Percentiles rank a stretch among this genome's conserved stretches.
These are phyloP conservation scores for Tuber borchii DNA, from an alignment of 495 filamentous ascomycete species.

Conservation along the genomic window DNA sequence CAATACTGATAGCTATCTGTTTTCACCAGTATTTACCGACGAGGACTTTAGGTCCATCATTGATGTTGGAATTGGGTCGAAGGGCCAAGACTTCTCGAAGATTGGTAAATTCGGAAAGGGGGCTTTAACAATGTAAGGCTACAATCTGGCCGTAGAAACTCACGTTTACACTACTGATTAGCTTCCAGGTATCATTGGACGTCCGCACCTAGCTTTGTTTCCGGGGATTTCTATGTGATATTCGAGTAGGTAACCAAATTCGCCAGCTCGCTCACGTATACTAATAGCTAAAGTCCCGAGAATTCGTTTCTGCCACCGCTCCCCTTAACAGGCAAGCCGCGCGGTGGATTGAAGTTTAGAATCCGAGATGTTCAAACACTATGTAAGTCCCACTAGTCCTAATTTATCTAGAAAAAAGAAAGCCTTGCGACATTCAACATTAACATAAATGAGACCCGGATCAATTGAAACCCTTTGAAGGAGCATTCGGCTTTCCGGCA, in stretches of 20 bases:
- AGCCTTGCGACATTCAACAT: background rate
- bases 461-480: constrained; percentile 46
- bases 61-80: constrained; percentile 41
- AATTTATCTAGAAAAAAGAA: background rate
- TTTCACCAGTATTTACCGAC: constrained; percentile 37
- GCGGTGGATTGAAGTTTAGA: constrained; percentile 32
- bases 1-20: constrained; percentile 7
- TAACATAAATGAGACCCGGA: constrained; percentile 29
- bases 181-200: constrained; percentile 44
- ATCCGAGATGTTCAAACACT: constrained; percentile 21
- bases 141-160: background rate
- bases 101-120: constrained; percentile 48
- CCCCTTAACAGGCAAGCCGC: constrained; percentile 29
- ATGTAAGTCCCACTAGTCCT: constrained; percentile 12
- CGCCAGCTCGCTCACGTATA: background rate
- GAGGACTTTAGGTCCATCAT: constrained; percentile 45
- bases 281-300: constrained; percentile 39
- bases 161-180: constrained; percentile 6
- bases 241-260: constrained; percentile 20
- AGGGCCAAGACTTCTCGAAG: constrained; percentile 23
- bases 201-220: too few relatives aligned
- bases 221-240: too few relatives aligned
- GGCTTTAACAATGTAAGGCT: constrained; percentile 43
- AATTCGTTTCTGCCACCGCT: constrained; percentile 40
- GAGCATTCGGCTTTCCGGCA: constrained; percentile 40